Evolutionary conservation across 129 eudicot species (phyloP), one percentile per base, ranked within the genome.

Genomic region (Scalesia atractyloides): DNA sequence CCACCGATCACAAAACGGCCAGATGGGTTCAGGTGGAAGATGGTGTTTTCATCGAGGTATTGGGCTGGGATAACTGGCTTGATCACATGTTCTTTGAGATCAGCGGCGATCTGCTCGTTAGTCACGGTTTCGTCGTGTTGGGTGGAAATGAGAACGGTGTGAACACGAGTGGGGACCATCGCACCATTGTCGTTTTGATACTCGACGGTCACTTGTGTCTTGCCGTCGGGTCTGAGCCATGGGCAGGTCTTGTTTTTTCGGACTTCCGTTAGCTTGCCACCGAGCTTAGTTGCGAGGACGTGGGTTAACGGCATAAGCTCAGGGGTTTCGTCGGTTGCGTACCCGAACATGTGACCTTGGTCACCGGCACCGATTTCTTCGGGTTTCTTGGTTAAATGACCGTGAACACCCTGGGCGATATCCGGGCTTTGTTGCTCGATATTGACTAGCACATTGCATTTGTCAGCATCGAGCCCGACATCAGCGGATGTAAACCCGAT

Each of bases 281-380:
- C 89, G 20, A 85, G 89, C 72, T 85, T 85, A 19, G 89, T 85
- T 37, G 89, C 89, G 68, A 85, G 89, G 69, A 85, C 89, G 11
- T 85, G 89, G 69, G 82, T 85, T 2, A 85, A 84, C 0, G 89
- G 89, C 89, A 85, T 85, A 50, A 82, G 76, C 30, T 85, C 89
- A 17, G 89, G 86, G 69, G 89, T 85, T 57, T 85, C 89, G 75
- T 85, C 89, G 19, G 65, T 60, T 26, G 65, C 65, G 30, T 60
- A 60, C 65, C 65, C 65, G 30, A 60, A 60, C 65, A 60, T 60
- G 65, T 60, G 65, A 60, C 65, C 65, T 30, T 60, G 65, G 10
- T 64, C 68, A 64, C 68, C 68, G 0, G 68, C 68, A 34, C 68
- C 68, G 1, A 64, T 64, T 37, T 64, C 68, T 15, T 64, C 68